A percentile compares a stretch with the other conserved stretches of the same genome.
Evolutionary conservation across 2,329 filamentous ascomycete species (phyloP).

Genomic region (Colletotrichum phormii): DNA sequence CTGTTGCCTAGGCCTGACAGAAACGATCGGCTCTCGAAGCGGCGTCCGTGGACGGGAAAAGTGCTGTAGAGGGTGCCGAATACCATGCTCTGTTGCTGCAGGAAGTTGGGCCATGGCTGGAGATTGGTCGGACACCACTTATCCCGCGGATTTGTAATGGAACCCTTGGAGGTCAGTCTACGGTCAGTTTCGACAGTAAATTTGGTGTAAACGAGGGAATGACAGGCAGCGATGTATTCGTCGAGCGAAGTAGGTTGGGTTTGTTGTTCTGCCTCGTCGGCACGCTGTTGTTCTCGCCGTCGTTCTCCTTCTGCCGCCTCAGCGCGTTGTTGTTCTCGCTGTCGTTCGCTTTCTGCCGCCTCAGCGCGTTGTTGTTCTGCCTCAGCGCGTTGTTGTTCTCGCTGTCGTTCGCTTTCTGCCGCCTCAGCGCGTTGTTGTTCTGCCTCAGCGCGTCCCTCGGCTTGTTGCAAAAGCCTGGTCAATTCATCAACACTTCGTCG

Average conservation of each 20-base stretch:
- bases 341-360: no score
- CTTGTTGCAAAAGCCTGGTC: background rate
- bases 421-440: background rate
- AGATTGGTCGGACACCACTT: conserved; percentile 46
- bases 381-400: no score
- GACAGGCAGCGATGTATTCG: conserved; percentile 46
- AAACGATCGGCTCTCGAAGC: conserved; percentile 43
- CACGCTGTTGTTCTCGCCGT: conserved; percentile 1
- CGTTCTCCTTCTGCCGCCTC: background rate
- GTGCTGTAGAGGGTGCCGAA: conserved; percentile 40
- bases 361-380: no score
- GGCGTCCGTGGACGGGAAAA: conserved; percentile 38
- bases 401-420: no score
- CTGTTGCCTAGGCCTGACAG: conserved; percentile 41
- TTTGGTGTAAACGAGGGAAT: conserved; percentile 41
- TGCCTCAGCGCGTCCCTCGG: no score
- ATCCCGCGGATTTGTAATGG: conserved; percentile 44
- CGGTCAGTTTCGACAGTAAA: conserved; percentile 42
- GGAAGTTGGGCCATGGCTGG: conserved; percentile 44
- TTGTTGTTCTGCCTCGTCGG: conserved; percentile 40
- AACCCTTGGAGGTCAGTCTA: conserved; percentile 41
- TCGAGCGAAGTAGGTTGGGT: conserved; percentile 43
- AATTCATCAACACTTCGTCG: background rate
- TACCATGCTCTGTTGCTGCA: conserved; percentile 39
- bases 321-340: conserved; percentile 15